phyloP scores from a whole-genome alignment of 176 grass and related monocot genomes.

The Oryza longistaminata region DNA sequence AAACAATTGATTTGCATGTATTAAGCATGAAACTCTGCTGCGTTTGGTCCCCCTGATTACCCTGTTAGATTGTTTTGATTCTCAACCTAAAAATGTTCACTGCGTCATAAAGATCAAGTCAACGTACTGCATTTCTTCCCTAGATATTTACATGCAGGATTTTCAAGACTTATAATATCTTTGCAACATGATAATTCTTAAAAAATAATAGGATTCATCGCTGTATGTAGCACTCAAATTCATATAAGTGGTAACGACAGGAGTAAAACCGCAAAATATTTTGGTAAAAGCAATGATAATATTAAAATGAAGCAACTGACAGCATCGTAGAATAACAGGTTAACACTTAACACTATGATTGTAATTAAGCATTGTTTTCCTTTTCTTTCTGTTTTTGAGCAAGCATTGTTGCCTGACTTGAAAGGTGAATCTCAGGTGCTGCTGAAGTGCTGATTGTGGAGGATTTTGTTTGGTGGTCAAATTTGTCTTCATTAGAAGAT shows the following conservation, averaged over 20 bases:
- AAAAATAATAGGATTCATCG: not conserved
- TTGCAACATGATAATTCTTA: not conserved
- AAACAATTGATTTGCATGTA: not conserved
- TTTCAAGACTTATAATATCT: not conserved
- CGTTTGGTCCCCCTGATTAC: not conserved
- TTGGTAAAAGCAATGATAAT: not conserved
- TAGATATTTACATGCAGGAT: not conserved
- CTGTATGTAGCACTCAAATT: not conserved
- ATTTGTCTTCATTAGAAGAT: conserved; percentile 48
- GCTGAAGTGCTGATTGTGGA: conserved; percentile 30
- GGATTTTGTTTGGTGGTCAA: conserved; percentile 48
- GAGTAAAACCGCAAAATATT: not conserved
- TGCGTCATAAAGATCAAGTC: not conserved
- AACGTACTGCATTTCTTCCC: not conserved
- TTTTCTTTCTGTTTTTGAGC: not conserved
- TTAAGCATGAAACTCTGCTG: not conserved
- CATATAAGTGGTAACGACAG: not conserved
- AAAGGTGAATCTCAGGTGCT: conserved; percentile 20
- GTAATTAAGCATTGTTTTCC: not conserved
- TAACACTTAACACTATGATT: not conserved
- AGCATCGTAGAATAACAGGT: not conserved
- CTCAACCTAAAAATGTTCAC: not conserved
- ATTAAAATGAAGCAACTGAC: not conserved
- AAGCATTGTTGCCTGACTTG: not conserved
- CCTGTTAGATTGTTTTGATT: not conserved